Base-by-base conservation (phyloP, 805 yeast genomes). In the Sugiyamaella lignohabitans region DNA sequence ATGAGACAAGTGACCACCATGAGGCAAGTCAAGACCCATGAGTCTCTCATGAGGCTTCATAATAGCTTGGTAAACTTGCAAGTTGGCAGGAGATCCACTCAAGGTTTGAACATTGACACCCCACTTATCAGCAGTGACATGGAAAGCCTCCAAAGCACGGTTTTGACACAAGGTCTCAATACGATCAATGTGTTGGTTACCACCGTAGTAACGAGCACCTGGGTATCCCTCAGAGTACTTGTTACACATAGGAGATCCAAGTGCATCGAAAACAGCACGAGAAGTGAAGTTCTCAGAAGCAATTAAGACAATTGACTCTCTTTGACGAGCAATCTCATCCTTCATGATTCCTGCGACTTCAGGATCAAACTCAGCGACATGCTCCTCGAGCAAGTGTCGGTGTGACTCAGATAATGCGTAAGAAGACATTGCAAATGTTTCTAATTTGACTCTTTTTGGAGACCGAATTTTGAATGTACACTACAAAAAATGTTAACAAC, bases 141-240 rank as follows among this genome's bases (percentile, higher is more conserved):
- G 71, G 72, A 93, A 93, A 5, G 97, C 96, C 58, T 84, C 80
- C 54, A 93, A 75, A 41, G 98, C 98, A 71, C 98, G 84, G 62
- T 84, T 72, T 74, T 89, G 98, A 71, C 98, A 93, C 61, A 93
- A 72, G 27, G 78, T 67, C 73, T 93, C 98, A 65, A 89, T 87
- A 68, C 85, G 81, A 73, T 93, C 98, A 56, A 93, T 93, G 71
- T 84, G 83, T 76, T 93, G 95, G 69, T 93, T 93, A 67, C 98
- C 98, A 69, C 98, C 98, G 67, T 93, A 93, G 76, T 93, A 93
- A 70, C 98, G 82, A 54, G 95, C 97, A 57, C 98, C 98, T 51
- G 98, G 98, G 73, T 93, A 91, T 53, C 98, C 98, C 73, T 93
- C 98, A 35, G 97, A 88, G 74, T 93, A 93, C 75, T 93, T 93